A percentile compares a stretch with the other conserved stretches of the same genome.
Conservation (phyloP, 2,329 filamentous ascomycete genomes). For the Diaporthe caulivora region DNA sequence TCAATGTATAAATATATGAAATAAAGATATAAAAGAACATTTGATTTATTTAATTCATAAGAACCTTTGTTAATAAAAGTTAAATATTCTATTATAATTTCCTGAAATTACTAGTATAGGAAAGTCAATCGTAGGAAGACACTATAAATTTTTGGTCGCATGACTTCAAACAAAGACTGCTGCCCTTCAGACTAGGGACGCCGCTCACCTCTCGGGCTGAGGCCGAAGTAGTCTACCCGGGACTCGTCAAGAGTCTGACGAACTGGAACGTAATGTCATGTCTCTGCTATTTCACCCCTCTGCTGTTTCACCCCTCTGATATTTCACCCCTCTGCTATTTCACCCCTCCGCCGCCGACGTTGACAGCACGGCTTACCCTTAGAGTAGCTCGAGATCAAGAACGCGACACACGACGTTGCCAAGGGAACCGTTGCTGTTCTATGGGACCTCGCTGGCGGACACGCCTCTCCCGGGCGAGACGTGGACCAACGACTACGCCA, state of each 20-base stretch:
- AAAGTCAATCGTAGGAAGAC: too few relatives aligned
- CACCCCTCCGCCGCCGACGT: too few relatives aligned
- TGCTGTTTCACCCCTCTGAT: accelerated
- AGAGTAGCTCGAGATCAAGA: background rate
- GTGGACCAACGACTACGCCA: background rate
- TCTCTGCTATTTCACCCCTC: accelerated
- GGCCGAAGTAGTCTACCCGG: background rate
- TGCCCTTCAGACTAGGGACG: too few relatives aligned
- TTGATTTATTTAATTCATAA: too few relatives aligned
- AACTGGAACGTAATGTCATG: background rate
- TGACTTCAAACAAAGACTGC: background rate
- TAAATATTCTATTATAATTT: too few relatives aligned
- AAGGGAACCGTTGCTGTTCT: background rate
- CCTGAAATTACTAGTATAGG: too few relatives aligned
- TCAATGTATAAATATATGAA: too few relatives aligned
- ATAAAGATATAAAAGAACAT: too few relatives aligned
- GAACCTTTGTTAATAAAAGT: too few relatives aligned
- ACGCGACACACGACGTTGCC: background rate
- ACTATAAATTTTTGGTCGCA: background rate
- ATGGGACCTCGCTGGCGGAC: background rate
- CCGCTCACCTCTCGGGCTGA: background rate
- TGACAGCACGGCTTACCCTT: background rate
- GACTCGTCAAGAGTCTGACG: background rate
- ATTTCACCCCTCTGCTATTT: background rate
- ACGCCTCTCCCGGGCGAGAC: background rate